A percentile compares a stretch with the other conserved stretches of the same genome.
phyloP scores from a whole-genome alignment of 192 early-diverging fungal species.

The Linnemannia exigua region DNA sequence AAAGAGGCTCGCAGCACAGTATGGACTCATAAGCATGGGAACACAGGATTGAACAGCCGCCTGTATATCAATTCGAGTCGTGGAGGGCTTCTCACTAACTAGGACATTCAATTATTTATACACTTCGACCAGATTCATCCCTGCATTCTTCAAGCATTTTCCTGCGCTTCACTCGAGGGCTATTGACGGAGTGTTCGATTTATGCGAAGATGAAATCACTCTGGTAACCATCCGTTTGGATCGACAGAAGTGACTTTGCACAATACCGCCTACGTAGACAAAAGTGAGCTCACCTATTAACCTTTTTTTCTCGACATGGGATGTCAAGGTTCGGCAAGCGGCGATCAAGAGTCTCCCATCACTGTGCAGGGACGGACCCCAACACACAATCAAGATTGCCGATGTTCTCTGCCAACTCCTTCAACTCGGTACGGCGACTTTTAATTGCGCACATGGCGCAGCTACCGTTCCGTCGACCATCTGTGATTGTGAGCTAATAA shows the following conservation, averaged over 20 bases:
- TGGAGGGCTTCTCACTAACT: neutral
- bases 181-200: conserved; percentile 55
- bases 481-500: neutral
- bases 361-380: conserved; percentile 45
- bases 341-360: conserved; percentile 53
- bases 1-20: conserved; percentile 51
- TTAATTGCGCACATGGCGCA: too few species aligned
- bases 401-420: conserved; percentile 56
- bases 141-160: conserved; percentile 52
- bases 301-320: neutral
- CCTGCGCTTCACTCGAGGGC: conserved; percentile 47
- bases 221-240: conserved; percentile 15
- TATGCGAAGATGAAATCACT: conserved; percentile 53
- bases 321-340: conserved; percentile 35
- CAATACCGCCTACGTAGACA: neutral
- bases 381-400: conserved; percentile 55
- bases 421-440: conserved; percentile 42
- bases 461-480: neutral
- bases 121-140: conserved; percentile 41
- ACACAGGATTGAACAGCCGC: neutral
- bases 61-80: neutral
- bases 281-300: neutral
- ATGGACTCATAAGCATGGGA: neutral
- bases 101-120: neutral
- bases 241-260: neutral